Percentiles rank a stretch among this genome's conserved stretches.
These are phyloP conservation scores for Blastobotrys terrestris DNA, from an alignment of 805 yeast genomes.

Conservation along the genomic window DNA sequence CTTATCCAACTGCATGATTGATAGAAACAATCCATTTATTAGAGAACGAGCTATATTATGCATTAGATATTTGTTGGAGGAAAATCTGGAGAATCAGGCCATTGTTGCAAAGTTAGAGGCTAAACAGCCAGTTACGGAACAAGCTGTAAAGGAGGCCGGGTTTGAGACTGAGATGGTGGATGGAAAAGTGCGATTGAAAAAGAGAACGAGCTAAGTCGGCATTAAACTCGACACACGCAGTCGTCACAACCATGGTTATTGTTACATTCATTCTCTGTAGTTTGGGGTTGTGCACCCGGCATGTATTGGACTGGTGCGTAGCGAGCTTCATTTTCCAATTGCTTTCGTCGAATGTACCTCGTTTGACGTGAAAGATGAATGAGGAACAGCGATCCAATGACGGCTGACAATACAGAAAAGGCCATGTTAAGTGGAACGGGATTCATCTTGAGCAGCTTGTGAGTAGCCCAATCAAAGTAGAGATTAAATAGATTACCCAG, in stretches of 20 bases:
- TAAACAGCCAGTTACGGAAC: constrained; percentile 52
- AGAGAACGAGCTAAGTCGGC: constrained; percentile 5
- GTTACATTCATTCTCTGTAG: not conserved
- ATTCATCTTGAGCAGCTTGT: constrained; percentile 57
- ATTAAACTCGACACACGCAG: constrained; percentile 17
- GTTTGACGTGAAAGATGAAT: constrained; percentile 33
- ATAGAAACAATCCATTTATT: constrained; percentile 67
- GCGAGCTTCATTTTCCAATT: constrained; percentile 58
- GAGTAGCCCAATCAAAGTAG: constrained; percentile 63
- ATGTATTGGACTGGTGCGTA: constrained; percentile 40
- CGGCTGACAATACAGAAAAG: constrained; percentile 42
- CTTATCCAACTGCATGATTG: constrained; percentile 77
- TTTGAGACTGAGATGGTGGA: constrained; percentile 65
- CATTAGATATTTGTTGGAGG: constrained; percentile 56
- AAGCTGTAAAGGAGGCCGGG: constrained; percentile 63
- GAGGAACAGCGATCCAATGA: constrained; percentile 26
- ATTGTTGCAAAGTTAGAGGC: constrained; percentile 79
- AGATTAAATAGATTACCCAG: constrained; percentile 70
- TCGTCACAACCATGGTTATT: constrained; percentile 13
- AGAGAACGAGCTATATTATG: constrained; percentile 79
- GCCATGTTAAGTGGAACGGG: constrained; percentile 71
- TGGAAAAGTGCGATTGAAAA: constrained; percentile 60
- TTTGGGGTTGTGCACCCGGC: constrained; percentile 21
- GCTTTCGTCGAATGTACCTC: constrained; percentile 41
- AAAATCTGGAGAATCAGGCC: constrained; percentile 64